These are phyloP conservation scores for Beauveria sp. DNA, from an alignment of 2,329 filamentous ascomycete genomes.

Conservation along the genomic window DNA sequence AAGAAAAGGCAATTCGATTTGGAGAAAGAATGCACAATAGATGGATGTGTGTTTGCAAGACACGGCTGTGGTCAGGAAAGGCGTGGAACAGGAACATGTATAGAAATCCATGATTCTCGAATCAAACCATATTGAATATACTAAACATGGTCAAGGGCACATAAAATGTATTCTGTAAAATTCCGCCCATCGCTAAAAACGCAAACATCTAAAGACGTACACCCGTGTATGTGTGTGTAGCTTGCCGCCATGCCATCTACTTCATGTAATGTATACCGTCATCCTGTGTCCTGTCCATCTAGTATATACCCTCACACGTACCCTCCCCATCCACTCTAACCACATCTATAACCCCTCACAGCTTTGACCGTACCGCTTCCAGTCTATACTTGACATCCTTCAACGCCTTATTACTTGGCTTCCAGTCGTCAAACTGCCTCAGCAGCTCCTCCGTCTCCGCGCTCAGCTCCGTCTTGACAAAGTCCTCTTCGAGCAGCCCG, in stretches of 20 bases:
- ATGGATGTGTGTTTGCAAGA: no score
- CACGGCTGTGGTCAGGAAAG: no score
- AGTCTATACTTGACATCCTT: slow-evolving; percentile 95
- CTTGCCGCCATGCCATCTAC: background rate
- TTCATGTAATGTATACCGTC: background rate
- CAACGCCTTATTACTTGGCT: slow-evolving; percentile 77
- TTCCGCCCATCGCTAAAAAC: background rate
- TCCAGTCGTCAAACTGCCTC: slow-evolving; percentile 90
- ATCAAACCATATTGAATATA: no score
- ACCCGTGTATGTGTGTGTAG: background rate
- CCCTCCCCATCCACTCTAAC: background rate
- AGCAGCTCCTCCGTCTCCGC: slow-evolving; percentile 72
- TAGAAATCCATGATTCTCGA: no score
- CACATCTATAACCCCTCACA: slow-evolving; percentile 32
- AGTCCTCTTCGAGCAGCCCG: slow-evolving; percentile 83
- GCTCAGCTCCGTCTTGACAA: slow-evolving; percentile 73
- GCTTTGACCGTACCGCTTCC: slow-evolving; percentile 81
- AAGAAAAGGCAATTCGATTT: no score
- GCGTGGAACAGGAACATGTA: no score
- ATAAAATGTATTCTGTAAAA: background rate
- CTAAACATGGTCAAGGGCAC: background rate
- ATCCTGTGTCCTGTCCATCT: background rate
- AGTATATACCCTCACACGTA: background rate
- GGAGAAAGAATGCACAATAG: no score
- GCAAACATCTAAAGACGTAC: no score